phyloP scores from a whole-genome alignment of 2,329 filamentous ascomycete genomes.

The Beauveria sp. region DNA sequence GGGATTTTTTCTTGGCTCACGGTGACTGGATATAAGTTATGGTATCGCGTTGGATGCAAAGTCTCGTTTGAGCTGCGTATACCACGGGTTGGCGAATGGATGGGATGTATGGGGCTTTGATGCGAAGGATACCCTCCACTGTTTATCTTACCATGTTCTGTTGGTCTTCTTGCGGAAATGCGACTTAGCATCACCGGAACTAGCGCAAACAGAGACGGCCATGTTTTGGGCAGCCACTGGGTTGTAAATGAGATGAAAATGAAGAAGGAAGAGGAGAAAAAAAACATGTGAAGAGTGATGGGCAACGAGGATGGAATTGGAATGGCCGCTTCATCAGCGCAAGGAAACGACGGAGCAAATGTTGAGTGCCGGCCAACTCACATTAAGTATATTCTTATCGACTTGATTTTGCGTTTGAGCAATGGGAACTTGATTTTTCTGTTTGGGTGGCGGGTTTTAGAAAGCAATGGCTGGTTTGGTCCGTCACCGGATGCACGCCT shows the following conservation, averaged over 20 bases:
- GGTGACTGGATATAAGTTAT: neutral
- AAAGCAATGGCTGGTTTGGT: slow-evolving; percentile 13
- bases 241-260: slow-evolving; percentile 2
- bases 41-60: neutral
- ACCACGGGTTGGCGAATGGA: neutral
- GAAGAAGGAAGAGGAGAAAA: neutral
- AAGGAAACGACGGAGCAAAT: neutral
- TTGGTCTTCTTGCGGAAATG: neutral
- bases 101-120: slow-evolving; percentile 18
- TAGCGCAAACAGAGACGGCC: neutral
- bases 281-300: neutral
- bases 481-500: slow-evolving; percentile 12
- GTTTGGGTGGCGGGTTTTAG: slow-evolving; percentile 13
- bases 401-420: slow-evolving; percentile 10
- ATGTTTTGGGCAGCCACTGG: neutral
- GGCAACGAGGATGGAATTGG: neutral
- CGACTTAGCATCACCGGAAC: neutral
- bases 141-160: slow-evolving; percentile 13
- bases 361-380: slow-evolving; percentile 4
- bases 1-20: neutral
- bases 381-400: neutral
- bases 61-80: neutral
- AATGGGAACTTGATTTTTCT: slow-evolving; percentile 5
- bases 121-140: slow-evolving; percentile 36
- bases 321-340: neutral